Evolutionary conservation across 208 protist species (phyloP), one percentile per base, ranked within the genome.

Genomic region (Acanthamoeba sp.): DNA sequence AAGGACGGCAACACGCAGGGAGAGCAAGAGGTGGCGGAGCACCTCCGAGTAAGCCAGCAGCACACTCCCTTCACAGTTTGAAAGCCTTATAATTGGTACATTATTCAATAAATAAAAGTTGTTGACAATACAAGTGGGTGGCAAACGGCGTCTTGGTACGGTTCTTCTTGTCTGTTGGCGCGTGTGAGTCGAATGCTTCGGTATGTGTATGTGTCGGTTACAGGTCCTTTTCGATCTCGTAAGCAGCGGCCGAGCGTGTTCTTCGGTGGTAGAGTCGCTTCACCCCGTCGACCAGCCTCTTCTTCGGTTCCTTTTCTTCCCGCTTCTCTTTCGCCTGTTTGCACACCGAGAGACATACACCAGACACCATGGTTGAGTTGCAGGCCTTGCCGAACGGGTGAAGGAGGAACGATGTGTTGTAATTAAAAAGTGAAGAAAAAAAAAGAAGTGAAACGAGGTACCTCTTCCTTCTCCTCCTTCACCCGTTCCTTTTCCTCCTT

Each of bases 251-350:
- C 5, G 76, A 85, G 42, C 76, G 76, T 7, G 76, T 85, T 38
- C 76, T 1, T 36, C 76, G 76, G 42, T 85, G 76, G 76, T 85
- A 85, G 42, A 85, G 76, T 57, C 76, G 38, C 76, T 57, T 55
- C 76, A 85, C 76, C 27, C 76, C 76, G 45, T 48, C 76, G 76
- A 85, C 76, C 20, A 85, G 76, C 66, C 34, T 76, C 45, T 85
- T 85, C 76, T 85, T 85, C 2, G 16, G 76, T 18, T 85, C 76
- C 76, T 57, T 85, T 7, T 85, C 76, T 22, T 76, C n/a, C 66
- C n/a, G 6, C 16, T 27, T 76, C 66, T 76, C 66, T 24, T 76
- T 76, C 34, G 16, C 66, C 66, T 76, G 59, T 55, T 55, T 55
- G 48, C 48, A 6, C 48, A 20, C n/a, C n/a, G n/a, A n/a, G n/a